phyloP scores from a whole-genome alignment of 306 rosid genomes.

The Clitoria ternatea region DNA sequence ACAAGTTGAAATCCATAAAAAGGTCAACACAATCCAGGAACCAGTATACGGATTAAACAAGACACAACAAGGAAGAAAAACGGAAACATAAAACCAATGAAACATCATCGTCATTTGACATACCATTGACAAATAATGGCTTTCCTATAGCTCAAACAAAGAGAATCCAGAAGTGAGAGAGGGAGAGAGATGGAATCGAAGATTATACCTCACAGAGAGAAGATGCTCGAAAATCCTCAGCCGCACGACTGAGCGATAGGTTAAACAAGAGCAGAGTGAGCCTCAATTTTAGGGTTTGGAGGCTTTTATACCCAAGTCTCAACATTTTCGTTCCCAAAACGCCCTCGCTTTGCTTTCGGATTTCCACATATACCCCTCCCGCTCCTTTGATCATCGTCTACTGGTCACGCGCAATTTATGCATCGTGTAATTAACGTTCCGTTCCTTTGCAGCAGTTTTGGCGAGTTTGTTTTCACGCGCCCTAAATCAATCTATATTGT shows the following conservation, averaged over 20 bases:
- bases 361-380: too few relatives aligned
- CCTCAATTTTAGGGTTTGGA: neutral
- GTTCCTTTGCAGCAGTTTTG: too few relatives aligned
- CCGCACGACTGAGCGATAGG: constrained; percentile 7
- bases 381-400: too few relatives aligned
- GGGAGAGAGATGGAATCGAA: neutral
- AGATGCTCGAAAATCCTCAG: neutral
- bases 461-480: too few relatives aligned
- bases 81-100: neutral
- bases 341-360: neutral
- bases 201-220: neutral
- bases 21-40: neutral
- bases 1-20: neutral
- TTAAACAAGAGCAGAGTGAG: neutral
- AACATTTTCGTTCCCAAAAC: neutral
- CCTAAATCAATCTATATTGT: too few relatives aligned
- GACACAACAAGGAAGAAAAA: neutral
- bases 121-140: neutral
- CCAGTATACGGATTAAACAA: neutral
- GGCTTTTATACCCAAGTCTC: neutral
- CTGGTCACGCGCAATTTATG: too few relatives aligned
- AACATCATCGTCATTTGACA: neutral
- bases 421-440: too few relatives aligned
- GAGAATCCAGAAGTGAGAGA: too few relatives aligned
- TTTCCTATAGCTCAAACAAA: too few relatives aligned